phyloP scores from a whole-genome alignment of 1,284 basidiomycete species.

The Filobasidium uniguttulatum region DNA sequence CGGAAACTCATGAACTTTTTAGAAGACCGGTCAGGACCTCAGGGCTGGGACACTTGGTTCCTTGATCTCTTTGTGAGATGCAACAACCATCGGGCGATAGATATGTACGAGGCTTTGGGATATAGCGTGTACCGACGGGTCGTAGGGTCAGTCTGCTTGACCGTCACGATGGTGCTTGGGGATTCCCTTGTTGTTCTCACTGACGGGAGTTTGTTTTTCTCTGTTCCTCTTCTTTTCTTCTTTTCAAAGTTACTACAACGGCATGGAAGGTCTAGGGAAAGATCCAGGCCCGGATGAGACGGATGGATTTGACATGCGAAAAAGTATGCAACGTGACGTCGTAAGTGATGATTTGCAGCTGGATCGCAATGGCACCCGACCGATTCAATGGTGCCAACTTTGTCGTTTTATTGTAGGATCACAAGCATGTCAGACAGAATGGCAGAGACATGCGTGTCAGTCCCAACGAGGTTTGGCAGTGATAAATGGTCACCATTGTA shows the following conservation, averaged over 20 bases:
- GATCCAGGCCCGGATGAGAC: constrained; percentile 28
- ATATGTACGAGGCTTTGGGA: constrained; percentile 37
- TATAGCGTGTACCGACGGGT: constrained; percentile 37
- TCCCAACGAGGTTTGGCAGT: constrained; percentile 27
- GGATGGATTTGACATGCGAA: constrained; percentile 37
- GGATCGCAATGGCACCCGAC: not conserved
- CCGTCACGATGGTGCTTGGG: not conserved
- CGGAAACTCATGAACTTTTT: constrained; percentile 32
- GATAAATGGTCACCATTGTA: not conserved
- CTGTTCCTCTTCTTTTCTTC: too few species aligned
- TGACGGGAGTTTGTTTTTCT: too few species aligned
- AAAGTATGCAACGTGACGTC: constrained; percentile 33
- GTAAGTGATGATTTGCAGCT: constrained; percentile 15
- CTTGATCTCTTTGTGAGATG: constrained; percentile 37
- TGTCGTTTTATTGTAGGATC: constrained; percentile 16
- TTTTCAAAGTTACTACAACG: constrained; percentile 32
- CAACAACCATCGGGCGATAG: constrained; percentile 33
- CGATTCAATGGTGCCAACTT: not conserved
- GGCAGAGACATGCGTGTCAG: constrained; percentile 32
- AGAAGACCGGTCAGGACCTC: constrained; percentile 25
- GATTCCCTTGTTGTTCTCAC: not conserved
- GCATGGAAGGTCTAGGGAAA: constrained; percentile 34
- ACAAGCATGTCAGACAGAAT: constrained; percentile 28
- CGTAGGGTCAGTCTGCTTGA: constrained; percentile 35
- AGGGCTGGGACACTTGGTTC: constrained; percentile 34